Percentiles rank a stretch among this genome's conserved stretches.
phyloP scores from a whole-genome alignment of 306 rosid species.

The Albizia julibrissin region DNA sequence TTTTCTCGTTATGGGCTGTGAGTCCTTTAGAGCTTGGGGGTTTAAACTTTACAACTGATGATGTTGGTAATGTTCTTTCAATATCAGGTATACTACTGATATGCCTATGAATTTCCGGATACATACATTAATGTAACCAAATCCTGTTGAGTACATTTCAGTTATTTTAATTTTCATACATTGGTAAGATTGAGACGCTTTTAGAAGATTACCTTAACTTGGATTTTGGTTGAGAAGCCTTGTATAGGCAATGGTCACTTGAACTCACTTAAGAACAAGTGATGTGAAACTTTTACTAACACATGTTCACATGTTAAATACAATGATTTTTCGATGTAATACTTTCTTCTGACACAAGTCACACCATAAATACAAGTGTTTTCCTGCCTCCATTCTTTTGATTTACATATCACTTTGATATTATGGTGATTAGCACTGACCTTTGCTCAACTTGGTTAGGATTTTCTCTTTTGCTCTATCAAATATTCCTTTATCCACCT shows the following conservation, averaged over 20 bases:
- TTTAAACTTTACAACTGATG: conserved; percentile 57
- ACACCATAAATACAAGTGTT: neutral
- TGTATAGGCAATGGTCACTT: too few relatives aligned
- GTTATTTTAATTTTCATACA: too few relatives aligned
- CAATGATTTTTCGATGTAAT: too few relatives aligned
- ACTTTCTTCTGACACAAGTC: too few relatives aligned
- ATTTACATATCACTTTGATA: neutral
- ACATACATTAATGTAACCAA: neutral
- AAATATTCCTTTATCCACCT: conserved; percentile 51
- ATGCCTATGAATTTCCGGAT: neutral
- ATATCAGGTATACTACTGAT: conserved; percentile 53
- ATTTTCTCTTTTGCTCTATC: conserved; percentile 57
- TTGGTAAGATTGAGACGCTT: too few relatives aligned
- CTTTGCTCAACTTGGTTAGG: conserved; percentile 44
- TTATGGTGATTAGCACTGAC: conserved; percentile 17
- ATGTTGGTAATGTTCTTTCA: conserved; percentile 73
- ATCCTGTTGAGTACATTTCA: too few relatives aligned
- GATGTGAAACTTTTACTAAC: too few relatives aligned
- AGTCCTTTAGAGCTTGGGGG: conserved; percentile 68
- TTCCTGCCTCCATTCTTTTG: neutral
- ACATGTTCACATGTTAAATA: too few relatives aligned
- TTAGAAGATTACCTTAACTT: too few relatives aligned
- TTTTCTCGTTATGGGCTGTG: conserved; percentile 87
- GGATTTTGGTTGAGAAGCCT: too few relatives aligned
- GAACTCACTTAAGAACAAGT: too few relatives aligned